A percentile compares a stretch with the other conserved stretches of the same genome.
Conservation (phyloP, 176 grass and related monocot genomes). For the Bonia amplexicaulis region DNA sequence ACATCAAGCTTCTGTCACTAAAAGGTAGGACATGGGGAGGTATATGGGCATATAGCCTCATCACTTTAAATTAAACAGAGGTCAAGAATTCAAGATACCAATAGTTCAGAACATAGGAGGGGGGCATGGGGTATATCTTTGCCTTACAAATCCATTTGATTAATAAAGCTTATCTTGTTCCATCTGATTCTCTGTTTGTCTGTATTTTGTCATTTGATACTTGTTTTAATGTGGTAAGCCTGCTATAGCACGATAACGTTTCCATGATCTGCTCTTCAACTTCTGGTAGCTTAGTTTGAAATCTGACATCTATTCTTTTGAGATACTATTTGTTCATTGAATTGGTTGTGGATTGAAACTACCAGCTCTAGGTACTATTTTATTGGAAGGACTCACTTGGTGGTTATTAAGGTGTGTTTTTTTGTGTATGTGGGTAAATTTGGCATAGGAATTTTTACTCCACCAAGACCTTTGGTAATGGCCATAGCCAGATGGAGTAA, state of each 20-base stretch:
- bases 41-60: background rate
- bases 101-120: slow-evolving; percentile 13
- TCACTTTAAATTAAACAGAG: background rate
- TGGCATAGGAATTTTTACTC: background rate
- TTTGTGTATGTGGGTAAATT: background rate
- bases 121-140: background rate
- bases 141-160: background rate
- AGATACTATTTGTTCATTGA: background rate
- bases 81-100: background rate
- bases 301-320: background rate
- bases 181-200: background rate
- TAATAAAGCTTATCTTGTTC: background rate
- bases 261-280: background rate
- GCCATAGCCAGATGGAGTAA: background rate
- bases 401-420: background rate
- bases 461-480: background rate
- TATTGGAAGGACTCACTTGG: background rate
- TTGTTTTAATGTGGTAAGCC: background rate
- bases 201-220: background rate
- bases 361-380: background rate
- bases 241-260: background rate
- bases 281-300: background rate
- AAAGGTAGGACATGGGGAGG: background rate
- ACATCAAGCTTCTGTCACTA: background rate
- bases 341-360: background rate